Conservation (phyloP, 495 filamentous ascomycete species). For the Penicillium silybi region DNA sequence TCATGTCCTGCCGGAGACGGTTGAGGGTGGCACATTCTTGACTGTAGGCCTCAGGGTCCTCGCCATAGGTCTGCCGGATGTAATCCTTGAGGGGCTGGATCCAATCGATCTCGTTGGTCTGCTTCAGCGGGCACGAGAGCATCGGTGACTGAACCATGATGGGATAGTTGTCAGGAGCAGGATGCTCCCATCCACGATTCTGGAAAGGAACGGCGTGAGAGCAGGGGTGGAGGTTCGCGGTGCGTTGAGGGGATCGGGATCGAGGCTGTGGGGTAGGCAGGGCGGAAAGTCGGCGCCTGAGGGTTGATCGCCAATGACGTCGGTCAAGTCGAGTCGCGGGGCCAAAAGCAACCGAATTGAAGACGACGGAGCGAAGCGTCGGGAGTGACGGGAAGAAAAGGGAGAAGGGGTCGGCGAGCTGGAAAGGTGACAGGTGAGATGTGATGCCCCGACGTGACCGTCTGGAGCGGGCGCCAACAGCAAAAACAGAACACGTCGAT, state of each 20-base stretch:
- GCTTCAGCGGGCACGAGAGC: conserved; percentile 91
- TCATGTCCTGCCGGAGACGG: conserved; percentile 97
- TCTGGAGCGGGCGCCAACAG: background rate
- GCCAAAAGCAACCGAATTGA: background rate
- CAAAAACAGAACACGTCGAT: background rate
- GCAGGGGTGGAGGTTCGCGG: conserved; percentile 10
- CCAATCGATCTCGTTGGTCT: conserved; percentile 99
- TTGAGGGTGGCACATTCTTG: conserved; percentile 96
- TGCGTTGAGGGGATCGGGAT: conserved; percentile 17
- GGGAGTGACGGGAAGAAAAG: conserved; percentile 4
- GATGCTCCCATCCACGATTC: conserved; percentile 37
- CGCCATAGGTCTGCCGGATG: conserved; percentile 89
- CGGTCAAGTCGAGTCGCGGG: conserved; percentile 2
- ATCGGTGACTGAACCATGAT: conserved; percentile 81
- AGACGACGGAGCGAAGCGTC: background rate
- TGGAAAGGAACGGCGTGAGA: conserved; percentile 5
- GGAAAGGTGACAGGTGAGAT: conserved; percentile 17
- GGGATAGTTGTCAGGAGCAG: conserved; percentile 32
- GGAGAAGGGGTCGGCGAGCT: conserved; percentile 1
- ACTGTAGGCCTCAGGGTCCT: conserved; percentile 90
- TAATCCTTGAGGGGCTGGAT: conserved; percentile 87
- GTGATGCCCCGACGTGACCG: conserved; percentile 12
- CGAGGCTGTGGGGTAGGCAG: conserved; percentile 27
- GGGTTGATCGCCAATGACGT: conserved; percentile 23
- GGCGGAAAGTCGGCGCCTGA: conserved; percentile 21